Evolutionary conservation across 805 yeast species (phyloP), one percentile per base, ranked within the genome.

Genomic region (Candida coquimbonensis): DNA sequence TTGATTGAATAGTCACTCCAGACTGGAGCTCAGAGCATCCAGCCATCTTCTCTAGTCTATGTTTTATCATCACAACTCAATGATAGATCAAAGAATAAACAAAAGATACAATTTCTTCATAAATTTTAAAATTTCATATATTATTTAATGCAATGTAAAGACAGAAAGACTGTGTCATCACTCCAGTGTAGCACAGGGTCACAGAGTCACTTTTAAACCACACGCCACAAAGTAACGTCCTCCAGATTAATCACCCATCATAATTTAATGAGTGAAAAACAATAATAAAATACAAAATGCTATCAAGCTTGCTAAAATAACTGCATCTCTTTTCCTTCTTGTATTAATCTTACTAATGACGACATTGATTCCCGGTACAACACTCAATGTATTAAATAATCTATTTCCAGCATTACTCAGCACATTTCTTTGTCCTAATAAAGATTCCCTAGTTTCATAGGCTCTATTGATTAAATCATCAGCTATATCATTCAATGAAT

Each of bases 391-490:
- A 37, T 74, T 74, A 49, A 80, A 70, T 45, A 90, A 68, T 47
- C 78, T 73, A 46, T 76, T 72, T 51, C 83, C 86, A 6, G 93
- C 85, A 49, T 70, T 77, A 46, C 72, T 70, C 44, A 93, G 69
- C 8, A 75, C 61, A 35, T 73, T 75, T 48, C 91, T 73, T 66
- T 93, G 99, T 40, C 81, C 72, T 39, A 75, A 53, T 44, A 93
- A 74, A 57, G 87, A 95, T 49, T 90, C 97, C 47, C 98, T 72
- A 0, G 98, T 89, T 53, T 85, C 87, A 66, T 78, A 83, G 1
- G 96, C 98, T 60, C 84, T 90, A n/a, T 76, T 75, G 35, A 91
- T 73, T 47, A 93, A 69, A 38, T 83, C 68, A 60, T 93, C 97
- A 14, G 95, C 87, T 43, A 89, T 69, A 38, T 74, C 72, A 60